Evolutionary conservation across 768 basidiomycete genomes (phyloP).

Genomic region (Boletus huronensis): DNA sequence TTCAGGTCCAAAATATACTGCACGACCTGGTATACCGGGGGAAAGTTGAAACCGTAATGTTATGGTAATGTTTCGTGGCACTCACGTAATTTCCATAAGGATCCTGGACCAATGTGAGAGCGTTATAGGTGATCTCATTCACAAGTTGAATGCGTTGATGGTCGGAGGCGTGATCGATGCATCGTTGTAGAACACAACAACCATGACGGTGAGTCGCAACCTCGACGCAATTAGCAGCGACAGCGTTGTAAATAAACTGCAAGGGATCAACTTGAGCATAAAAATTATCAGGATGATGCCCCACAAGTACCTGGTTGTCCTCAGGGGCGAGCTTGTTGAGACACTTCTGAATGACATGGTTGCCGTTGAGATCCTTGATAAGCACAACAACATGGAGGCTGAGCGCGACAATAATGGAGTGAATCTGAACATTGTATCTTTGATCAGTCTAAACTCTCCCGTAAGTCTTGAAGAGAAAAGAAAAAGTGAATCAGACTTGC

Average conservation of each 20-base stretch:
- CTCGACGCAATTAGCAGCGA: conserved; percentile 97
- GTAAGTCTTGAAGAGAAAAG: conserved; percentile 52
- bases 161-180: conserved; percentile 97
- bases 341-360: conserved; percentile 99
- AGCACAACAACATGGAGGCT: conserved; percentile 97
- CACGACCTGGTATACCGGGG: conserved; percentile 58
- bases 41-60: not conserved
- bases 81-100: conserved; percentile 90
- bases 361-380: conserved; percentile 98
- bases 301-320: conserved; percentile 80
- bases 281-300: not conserved
- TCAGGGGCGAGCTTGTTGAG: conserved; percentile 96
- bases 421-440: conserved; percentile 87
- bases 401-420: conserved; percentile 93
- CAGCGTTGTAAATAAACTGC: conserved; percentile 98
- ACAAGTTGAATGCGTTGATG: conserved; percentile 94
- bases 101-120: conserved; percentile 95
- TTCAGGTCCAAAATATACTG: conserved; percentile 99
- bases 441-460: conserved; percentile 65
- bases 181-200: conserved; percentile 96
- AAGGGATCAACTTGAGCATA: not conserved
- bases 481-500: conserved; percentile 45
- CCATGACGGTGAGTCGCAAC: conserved; percentile 98
- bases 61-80: conserved; percentile 3
- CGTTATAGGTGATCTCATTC: conserved; percentile 98